Percentiles rank a stretch among this genome's conserved stretches.
Evolutionary conservation across 2,329 filamentous ascomycete genomes (phyloP).

Genomic region (Ophidiomyces ophidiicola): DNA sequence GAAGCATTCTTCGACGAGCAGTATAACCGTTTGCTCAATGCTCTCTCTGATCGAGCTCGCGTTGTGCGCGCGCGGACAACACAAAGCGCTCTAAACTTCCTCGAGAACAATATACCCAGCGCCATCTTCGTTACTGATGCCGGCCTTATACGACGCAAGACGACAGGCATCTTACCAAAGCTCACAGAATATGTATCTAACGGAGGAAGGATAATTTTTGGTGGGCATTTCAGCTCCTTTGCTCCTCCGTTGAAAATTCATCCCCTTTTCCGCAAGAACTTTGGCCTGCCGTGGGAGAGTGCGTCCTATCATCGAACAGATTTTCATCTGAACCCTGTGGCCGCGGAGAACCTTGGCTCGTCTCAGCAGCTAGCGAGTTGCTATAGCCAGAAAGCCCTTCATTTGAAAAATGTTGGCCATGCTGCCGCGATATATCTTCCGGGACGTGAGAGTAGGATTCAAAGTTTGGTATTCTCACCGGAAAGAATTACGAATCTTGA

Average conservation of each 20-base stretch:
- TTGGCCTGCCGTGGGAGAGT: slow-evolving; percentile 18
- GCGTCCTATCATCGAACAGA: slow-evolving; percentile 18
- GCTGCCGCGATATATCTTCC: slow-evolving; percentile 11
- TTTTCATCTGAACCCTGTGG: slow-evolving; percentile 16
- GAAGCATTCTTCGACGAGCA: slow-evolving; percentile 3
- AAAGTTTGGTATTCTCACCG: slow-evolving; percentile 16
- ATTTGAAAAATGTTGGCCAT: slow-evolving; percentile 10
- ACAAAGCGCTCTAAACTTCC: slow-evolving; percentile 1
- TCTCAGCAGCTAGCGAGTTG: not conserved
- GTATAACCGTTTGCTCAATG: not conserved
- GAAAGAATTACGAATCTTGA: slow-evolving; percentile 3
- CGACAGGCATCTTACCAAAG: slow-evolving; percentile 17
- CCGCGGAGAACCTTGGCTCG: not conserved
- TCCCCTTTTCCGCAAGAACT: slow-evolving; percentile 17
- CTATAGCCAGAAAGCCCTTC: slow-evolving; percentile 14
- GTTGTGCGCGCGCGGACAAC: not conserved
- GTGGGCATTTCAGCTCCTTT: slow-evolving; percentile 19
- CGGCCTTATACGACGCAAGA: slow-evolving; percentile 16
- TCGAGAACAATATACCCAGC: not conserved
- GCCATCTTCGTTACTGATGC: slow-evolving; percentile 21
- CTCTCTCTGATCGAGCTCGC: slow-evolving; percentile 4
- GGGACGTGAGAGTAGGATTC: slow-evolving; percentile 5
- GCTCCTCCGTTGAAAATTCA: slow-evolving; percentile 13
- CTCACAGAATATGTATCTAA: slow-evolving; percentile 17
- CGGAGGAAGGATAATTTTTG: slow-evolving; percentile 21